These are phyloP conservation scores for Cladorrhinum samala DNA, from an alignment of 495 filamentous ascomycete genomes.

Conservation along the genomic window DNA sequence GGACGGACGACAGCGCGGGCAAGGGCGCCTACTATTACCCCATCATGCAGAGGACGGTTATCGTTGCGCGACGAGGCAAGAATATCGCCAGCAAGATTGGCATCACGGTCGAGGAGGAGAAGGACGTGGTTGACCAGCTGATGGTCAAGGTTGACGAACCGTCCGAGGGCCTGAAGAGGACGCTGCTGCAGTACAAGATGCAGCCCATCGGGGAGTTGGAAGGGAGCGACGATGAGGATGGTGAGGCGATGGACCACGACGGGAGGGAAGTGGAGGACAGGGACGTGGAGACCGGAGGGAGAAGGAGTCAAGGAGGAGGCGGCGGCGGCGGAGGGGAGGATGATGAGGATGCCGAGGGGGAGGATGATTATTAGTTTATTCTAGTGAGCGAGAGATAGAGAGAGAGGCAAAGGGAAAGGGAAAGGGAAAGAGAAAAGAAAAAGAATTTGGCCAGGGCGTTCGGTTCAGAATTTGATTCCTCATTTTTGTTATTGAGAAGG, in stretches of 20 bases:
- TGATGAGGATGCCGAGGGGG: conserved; percentile 22
- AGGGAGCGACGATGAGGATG: conserved; percentile 16
- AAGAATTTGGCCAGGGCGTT: background rate
- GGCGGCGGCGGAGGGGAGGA: background rate
- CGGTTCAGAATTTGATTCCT: too few relatives aligned
- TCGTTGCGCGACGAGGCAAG: conserved; percentile 51
- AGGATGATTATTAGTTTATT: conserved; percentile 21
- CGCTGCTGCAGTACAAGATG: conserved; percentile 34
- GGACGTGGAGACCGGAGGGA: conserved; percentile 2
- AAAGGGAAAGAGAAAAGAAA: background rate
- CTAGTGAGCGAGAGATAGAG: background rate
- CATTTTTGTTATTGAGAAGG: too few relatives aligned
- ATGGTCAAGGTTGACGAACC: conserved; percentile 40
- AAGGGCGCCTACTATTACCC: conserved; percentile 89
- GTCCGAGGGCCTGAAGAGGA: conserved; percentile 30
- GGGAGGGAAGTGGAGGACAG: background rate
- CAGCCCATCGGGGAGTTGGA: conserved; percentile 35
- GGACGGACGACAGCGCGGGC: conserved; percentile 30
- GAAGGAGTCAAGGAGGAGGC: background rate
- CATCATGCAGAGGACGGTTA: conserved; percentile 58
- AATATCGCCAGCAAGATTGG: conserved; percentile 46
- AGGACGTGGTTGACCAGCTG: conserved; percentile 38
- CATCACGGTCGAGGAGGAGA: conserved; percentile 27
- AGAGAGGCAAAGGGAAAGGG: background rate
- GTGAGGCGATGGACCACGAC: conserved; percentile 16